Evolutionary conservation across 2,329 filamentous ascomycete genomes (phyloP).

Genomic region (Epichloe sp.): DNA sequence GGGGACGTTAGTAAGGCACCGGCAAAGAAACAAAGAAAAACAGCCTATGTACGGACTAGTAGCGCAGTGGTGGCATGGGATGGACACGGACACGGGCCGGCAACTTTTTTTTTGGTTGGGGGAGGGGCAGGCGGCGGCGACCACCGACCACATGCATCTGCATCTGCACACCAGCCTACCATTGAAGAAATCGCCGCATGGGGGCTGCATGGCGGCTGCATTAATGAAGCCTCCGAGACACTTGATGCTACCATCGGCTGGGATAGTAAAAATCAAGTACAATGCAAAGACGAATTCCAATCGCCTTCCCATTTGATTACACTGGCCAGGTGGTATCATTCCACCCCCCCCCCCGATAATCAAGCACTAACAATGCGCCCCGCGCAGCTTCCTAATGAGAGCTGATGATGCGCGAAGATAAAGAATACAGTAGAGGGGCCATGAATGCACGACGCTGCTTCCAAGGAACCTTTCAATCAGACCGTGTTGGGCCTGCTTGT

Average conservation of each 20-base stretch:
- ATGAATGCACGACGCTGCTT: background rate
- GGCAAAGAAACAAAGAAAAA: background rate
- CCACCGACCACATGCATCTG: background rate
- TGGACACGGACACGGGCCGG: too few relatives aligned
- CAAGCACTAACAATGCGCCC: too few relatives aligned
- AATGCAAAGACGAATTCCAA: background rate
- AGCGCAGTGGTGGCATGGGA: too few relatives aligned
- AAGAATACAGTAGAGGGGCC: too few relatives aligned
- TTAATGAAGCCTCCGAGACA: background rate
- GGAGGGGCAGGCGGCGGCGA: too few relatives aligned
- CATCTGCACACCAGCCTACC: slow-evolving; percentile 1
- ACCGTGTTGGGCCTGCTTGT: too few relatives aligned
- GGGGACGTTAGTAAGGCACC: background rate
- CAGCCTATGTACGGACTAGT: too few relatives aligned
- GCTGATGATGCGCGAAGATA: background rate
- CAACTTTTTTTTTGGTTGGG: too few relatives aligned
- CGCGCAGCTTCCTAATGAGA: background rate
- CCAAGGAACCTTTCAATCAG: background rate
- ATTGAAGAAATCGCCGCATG: slow-evolving; percentile 3
- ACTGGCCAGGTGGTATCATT: background rate
- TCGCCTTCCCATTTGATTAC: background rate
- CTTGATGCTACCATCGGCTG: background rate
- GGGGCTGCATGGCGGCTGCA: background rate
- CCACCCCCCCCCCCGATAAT: background rate
- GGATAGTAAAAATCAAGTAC: background rate